Conservation (phyloP, 2,329 filamentous ascomycete genomes). For the Diaporthe sp. region DNA sequence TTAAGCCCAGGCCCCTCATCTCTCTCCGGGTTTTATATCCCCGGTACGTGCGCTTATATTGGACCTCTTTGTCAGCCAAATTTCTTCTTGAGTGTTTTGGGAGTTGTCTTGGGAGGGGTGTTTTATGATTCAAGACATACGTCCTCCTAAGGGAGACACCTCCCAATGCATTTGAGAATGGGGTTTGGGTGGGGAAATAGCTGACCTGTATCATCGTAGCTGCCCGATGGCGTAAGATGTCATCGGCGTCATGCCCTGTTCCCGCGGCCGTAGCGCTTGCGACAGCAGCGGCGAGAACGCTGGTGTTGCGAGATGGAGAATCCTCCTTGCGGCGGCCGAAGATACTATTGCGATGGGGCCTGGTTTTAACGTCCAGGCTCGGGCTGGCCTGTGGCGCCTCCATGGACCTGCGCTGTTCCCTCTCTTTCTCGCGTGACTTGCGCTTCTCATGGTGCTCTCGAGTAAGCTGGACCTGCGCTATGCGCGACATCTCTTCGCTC, state of each 20-base stretch:
- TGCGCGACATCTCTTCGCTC: constrained; percentile 60
- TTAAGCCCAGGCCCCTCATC: constrained; percentile 76
- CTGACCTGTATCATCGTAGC: constrained; percentile 68
- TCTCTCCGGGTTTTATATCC: constrained; percentile 82
- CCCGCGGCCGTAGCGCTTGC: constrained; percentile 30
- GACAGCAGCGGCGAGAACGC: constrained; percentile 23
- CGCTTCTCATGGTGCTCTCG: constrained; percentile 60
- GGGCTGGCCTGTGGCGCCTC: constrained; percentile 26
- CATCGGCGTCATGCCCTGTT: constrained; percentile 42
- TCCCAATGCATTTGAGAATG: too few relatives aligned
- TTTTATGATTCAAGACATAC: too few relatives aligned
- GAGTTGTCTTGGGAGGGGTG: too few relatives aligned
- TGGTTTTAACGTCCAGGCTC: constrained; percentile 2
- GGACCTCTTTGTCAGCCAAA: too few relatives aligned
- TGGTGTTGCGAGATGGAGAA: constrained; percentile 32
- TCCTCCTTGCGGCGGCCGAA: constrained; percentile 37
- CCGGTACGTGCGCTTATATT: constrained; percentile 74
- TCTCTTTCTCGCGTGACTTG: constrained; percentile 54
- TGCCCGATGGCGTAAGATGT: constrained; percentile 55
- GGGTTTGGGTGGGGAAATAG: too few relatives aligned
- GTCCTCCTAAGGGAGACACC: too few relatives aligned
- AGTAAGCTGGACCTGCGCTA: constrained; percentile 62
- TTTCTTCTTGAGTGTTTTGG: too few relatives aligned
- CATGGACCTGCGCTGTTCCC: constrained; percentile 51
- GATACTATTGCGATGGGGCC: constrained; percentile 44